These are phyloP conservation scores for Aplosporella prunicola DNA, from an alignment of 2,329 filamentous ascomycete species.

Conservation along the genomic window DNA sequence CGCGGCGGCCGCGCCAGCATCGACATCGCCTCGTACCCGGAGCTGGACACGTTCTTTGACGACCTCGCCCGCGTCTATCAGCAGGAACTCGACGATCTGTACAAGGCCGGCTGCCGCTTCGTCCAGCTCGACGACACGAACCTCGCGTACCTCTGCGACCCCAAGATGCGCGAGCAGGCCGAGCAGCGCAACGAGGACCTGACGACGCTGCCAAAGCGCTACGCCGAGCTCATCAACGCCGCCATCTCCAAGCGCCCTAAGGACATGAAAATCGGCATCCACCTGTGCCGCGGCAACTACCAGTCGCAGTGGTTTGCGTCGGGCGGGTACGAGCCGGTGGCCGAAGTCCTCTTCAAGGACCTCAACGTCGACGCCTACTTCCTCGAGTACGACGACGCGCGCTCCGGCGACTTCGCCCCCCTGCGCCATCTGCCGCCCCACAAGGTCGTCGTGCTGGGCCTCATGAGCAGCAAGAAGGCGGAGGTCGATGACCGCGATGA, in stretches of 20 bases:
- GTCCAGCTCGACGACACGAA: conserved; percentile 52
- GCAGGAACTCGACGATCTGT: conserved; percentile 45
- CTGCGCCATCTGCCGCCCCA: conserved; percentile 44
- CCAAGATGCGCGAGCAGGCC: conserved; percentile 46
- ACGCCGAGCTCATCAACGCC: conserved; percentile 47
- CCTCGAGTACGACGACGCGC: conserved; percentile 50
- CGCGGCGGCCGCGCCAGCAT: conserved; percentile 46
- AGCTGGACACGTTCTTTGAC: conserved; percentile 46
- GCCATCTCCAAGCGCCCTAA: conserved; percentile 43
- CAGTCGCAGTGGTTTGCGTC: conserved; percentile 49
- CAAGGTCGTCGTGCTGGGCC: conserved; percentile 48
- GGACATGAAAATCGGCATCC: conserved; percentile 49
- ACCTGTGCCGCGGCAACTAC: conserved; percentile 50
- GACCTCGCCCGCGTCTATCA: conserved; percentile 48
- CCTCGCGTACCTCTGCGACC: conserved; percentile 50
- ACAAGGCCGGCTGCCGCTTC: conserved; percentile 46
- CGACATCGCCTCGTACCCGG: conserved; percentile 44
- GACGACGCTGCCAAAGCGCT: conserved; percentile 40
- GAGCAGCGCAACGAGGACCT: conserved; percentile 44
- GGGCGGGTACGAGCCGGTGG: conserved; percentile 50
- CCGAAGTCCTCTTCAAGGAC: conserved; percentile 48
- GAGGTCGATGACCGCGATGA: conserved; percentile 43
- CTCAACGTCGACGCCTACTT: conserved; percentile 51
- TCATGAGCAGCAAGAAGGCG: conserved; percentile 49
- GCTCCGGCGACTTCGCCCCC: conserved; percentile 47